Percentiles rank a stretch among this genome's conserved stretches.
Evolutionary conservation across 2,329 filamentous ascomycete genomes (phyloP).

Genomic region (Byssoonygena ceratinophila): DNA sequence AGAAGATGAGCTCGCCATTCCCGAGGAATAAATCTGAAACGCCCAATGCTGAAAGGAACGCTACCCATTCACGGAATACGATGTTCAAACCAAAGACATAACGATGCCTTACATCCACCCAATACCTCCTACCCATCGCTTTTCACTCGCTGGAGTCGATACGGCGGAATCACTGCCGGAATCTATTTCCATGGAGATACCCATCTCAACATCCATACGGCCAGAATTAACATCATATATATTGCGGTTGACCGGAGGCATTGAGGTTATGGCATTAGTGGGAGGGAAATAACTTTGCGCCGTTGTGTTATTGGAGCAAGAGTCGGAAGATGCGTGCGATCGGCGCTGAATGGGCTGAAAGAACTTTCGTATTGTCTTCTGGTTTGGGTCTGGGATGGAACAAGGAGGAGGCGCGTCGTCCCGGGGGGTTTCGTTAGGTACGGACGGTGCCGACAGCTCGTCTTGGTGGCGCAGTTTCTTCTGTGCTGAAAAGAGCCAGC

Average conservation of each 20-base stretch:
- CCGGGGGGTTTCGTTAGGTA: conserved; percentile 7
- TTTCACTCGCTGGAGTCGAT: conserved; percentile 17
- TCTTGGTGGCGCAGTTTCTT: conserved; percentile 21
- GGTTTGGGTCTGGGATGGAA: conserved; percentile 28
- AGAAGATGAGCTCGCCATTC: not conserved
- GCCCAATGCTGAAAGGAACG: not conserved
- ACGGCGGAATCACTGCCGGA: conserved; percentile 16
- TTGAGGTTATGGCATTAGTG: not conserved
- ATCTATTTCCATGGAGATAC: conserved; percentile 27
- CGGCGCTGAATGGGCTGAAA: conserved; percentile 26
- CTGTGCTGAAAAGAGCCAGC: conserved; percentile 35
- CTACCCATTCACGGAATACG: not conserved
- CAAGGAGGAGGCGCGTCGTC: conserved; percentile 21
- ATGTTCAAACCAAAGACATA: not conserved
- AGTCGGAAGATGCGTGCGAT: conserved; percentile 1
- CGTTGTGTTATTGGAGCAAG: not conserved
- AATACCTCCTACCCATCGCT: conserved; percentile 23
- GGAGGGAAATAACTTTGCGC: not conserved
- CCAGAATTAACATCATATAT: not conserved
- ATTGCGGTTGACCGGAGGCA: not conserved
- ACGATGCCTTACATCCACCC: conserved; percentile 24
- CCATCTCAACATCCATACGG: conserved; percentile 22
- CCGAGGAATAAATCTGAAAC: not conserved
- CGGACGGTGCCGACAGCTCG: not conserved
- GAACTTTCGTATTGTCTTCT: conserved; percentile 33